Conservation (phyloP, 1,284 basidiomycete species). For the Pseudozyma thailandica region DNA sequence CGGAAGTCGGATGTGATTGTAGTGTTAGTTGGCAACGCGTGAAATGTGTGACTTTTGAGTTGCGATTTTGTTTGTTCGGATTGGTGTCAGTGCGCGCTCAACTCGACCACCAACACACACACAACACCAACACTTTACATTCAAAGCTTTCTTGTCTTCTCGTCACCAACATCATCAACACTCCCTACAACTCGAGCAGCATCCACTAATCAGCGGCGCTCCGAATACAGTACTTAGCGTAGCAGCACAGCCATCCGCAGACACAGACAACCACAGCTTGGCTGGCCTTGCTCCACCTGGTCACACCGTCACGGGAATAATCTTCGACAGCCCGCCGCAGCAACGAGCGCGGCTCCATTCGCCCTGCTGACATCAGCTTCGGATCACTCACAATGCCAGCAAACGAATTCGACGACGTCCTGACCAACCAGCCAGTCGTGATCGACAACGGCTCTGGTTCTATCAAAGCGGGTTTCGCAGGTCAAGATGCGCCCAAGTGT, state of each 20-base stretch:
- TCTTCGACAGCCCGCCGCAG: no score
- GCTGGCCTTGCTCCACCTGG: no score
- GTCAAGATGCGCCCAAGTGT: conserved; percentile 65
- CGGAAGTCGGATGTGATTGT: conserved; percentile 6
- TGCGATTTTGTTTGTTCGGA: background rate
- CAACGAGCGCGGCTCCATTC: no score
- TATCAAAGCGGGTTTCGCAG: conserved; percentile 68
- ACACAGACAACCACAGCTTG: background rate
- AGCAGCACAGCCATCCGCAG: background rate
- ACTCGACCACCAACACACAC: conserved; percentile 11
- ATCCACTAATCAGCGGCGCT: no score
- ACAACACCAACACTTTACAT: no score
- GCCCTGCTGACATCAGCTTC: no score
- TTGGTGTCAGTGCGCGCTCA: conserved; percentile 5
- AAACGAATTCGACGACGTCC: conserved; percentile 66
- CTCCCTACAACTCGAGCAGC: background rate
- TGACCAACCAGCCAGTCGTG: conserved; percentile 68
- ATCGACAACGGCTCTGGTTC: conserved; percentile 68
- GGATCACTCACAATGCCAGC: conserved; percentile 22
- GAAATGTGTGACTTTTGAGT: background rate
- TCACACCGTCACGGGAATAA: no score
- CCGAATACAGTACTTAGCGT: no score
- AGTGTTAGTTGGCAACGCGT: background rate
- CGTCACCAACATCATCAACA: background rate
- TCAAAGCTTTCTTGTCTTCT: background rate